Evolutionary conservation across 1,139 yeast genomes (phyloP).

Genomic region (Yamadazyma epiphylla): DNA sequence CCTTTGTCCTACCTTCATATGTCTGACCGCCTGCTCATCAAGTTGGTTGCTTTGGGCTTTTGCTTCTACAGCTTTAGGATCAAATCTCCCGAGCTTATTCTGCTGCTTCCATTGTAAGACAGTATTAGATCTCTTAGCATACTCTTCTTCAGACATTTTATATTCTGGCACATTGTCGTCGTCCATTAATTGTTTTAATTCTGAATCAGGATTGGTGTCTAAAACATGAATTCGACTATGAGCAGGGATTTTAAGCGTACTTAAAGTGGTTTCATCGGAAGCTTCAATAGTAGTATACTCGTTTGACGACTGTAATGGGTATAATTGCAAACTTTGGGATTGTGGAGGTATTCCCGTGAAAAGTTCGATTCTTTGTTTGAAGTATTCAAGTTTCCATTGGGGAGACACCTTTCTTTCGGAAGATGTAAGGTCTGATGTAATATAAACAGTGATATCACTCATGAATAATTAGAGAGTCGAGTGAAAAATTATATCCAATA

Average conservation of each 20-base stretch:
- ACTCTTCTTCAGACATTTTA: constrained; percentile 63
- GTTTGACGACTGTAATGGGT: constrained; percentile 14
- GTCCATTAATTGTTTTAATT: constrained; percentile 33
- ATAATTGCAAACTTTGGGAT: constrained; percentile 47
- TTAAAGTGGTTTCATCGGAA: constrained; percentile 11
- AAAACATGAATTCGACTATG: constrained; percentile 49
- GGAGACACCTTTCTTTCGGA: constrained; percentile 70
- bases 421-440: constrained; percentile 64
- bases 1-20: constrained; percentile 29
- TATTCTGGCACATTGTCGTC: constrained; percentile 37
- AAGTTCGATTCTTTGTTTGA: constrained; percentile 58
- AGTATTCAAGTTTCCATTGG: constrained; percentile 54
- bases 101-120: constrained; percentile 75
- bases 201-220: constrained; percentile 52
- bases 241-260: constrained; percentile 27
- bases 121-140: constrained; percentile 55
- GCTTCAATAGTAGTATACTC: constrained; percentile 9
- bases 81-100: constrained; percentile 67
- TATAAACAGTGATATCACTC: constrained; percentile 51
- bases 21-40: constrained; percentile 15
- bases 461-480: too few species aligned
- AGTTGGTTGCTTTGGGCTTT: constrained; percentile 14
- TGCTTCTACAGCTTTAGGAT: constrained; percentile 44
- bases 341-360: constrained; percentile 76
- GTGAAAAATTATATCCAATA: too few species aligned